Evolutionary conservation across 2,329 filamentous ascomycete genomes (phyloP).

Genomic region (Magnaporthales sp.): DNA sequence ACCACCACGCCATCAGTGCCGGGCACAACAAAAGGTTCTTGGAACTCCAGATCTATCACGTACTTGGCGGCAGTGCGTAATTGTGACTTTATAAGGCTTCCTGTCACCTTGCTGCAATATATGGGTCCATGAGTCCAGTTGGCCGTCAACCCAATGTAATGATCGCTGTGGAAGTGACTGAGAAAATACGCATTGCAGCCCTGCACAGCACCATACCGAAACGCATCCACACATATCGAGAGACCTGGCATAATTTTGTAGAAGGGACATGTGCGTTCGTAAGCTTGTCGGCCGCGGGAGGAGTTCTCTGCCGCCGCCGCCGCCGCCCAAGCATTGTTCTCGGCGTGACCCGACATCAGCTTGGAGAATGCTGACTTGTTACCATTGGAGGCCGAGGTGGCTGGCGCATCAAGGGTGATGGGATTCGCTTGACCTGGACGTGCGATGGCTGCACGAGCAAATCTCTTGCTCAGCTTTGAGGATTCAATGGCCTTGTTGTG

Average conservation of each 20-base stretch:
- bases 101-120: constrained; percentile 91
- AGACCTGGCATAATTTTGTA: constrained; percentile 97
- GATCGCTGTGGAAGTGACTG: constrained; percentile 96
- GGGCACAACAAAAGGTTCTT: constrained; percentile 68
- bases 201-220: constrained; percentile 87
- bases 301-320: constrained; percentile 74
- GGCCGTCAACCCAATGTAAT: constrained; percentile 84
- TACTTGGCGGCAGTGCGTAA: constrained; percentile 79
- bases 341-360: constrained; percentile 85
- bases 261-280: constrained; percentile 88
- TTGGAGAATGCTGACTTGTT: constrained; percentile 71
- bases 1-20: constrained; percentile 75
- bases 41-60: constrained; percentile 79
- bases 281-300: constrained; percentile 76
- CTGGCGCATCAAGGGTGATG: constrained; percentile 42
- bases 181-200: constrained; percentile 93
- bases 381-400: neutral
- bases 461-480: constrained; percentile 37
- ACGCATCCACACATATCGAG: constrained; percentile 89
- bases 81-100: constrained; percentile 79
- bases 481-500: constrained; percentile 8
- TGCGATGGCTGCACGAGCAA: constrained; percentile 60
- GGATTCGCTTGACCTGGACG: constrained; percentile 77
- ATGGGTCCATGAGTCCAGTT: constrained; percentile 92
- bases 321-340: constrained; percentile 81